Evolutionary conservation across 2,329 filamentous ascomycete species (phyloP), one percentile per base, ranked within the genome.

Genomic region (Teratosphaeria epicoccoides): DNA sequence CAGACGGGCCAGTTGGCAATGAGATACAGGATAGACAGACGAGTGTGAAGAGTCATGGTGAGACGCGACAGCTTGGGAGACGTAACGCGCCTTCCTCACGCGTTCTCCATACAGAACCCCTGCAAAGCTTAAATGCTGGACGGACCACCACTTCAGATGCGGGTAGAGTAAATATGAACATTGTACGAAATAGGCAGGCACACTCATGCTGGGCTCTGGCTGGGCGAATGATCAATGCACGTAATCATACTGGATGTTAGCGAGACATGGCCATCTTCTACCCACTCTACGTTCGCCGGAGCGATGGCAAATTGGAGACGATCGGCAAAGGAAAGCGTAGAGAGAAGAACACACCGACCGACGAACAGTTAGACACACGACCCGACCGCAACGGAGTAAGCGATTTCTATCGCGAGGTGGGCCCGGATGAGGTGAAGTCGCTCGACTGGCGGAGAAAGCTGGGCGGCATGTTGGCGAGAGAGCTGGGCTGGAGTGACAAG

Each of bases 401-500:
- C 53, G 76, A 80, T 64, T 80, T 71, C 66, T 81, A 80, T 66
- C 72, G 75, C 52, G 67, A 73, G 55, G 70, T 80, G 6, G 68
- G 69, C 10, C 63, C 68, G 9, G 72, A 77, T 45, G 76, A 80
- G 56, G 63, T 70, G 4, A 80, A 80, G 60, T 73, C 76, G 57
- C 59, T 77, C 6, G 78, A 81, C 57, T 81, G 78, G 78, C 69
- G 77, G 51, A 69, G 77, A 55, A 81, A 81, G 66, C 68, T 81
- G 52, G 78, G 76, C 22, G 75, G 75, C n/a, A 80, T 81, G 77
- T 66, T 80, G 24, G 69, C 77, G 60, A 67, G 74, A 57, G 73
- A 78, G 58, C 60, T 80, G 43, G 72, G 55, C 24, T 54, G 52
- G 51, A 57, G 57, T 26, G 57, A 58, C 22, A 54, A 56, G 12